A percentile compares a stretch with the other conserved stretches of the same genome.
Conservation (phyloP, 345 rosid genomes). For the Rubroshorea leprosula region DNA sequence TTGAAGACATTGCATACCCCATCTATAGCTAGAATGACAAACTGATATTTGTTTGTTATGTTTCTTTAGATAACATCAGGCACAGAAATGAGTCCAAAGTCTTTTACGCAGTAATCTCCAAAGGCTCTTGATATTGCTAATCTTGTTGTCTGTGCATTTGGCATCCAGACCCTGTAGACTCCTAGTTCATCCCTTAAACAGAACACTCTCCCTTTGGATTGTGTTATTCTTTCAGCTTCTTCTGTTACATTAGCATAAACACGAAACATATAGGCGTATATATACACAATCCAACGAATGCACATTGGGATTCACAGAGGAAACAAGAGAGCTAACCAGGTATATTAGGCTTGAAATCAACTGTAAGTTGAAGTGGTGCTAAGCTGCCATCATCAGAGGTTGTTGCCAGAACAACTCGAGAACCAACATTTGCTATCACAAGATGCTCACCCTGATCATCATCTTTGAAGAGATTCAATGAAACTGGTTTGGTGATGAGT, state of each 20-base stretch:
- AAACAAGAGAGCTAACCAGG: constrained; percentile 40
- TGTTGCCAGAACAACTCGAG: constrained; percentile 72
- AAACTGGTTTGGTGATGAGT: not conserved
- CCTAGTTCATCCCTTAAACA: constrained; percentile 77
- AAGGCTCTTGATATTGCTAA: constrained; percentile 78
- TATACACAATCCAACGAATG: not conserved
- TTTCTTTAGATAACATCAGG: constrained; percentile 60
- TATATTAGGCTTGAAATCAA: constrained; percentile 82
- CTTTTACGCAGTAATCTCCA: constrained; percentile 82
- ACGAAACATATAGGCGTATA: not conserved
- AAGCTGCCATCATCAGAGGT: constrained; percentile 43
- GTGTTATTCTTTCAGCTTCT: constrained; percentile 74
- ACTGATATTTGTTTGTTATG: constrained; percentile 55
- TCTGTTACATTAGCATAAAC: constrained; percentile 33
- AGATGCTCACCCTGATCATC: constrained; percentile 53
- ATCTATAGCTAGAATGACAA: constrained; percentile 74
- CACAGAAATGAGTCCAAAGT: constrained; percentile 71
- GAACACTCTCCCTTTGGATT: constrained; percentile 57
- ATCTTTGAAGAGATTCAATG: not conserved
- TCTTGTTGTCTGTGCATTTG: constrained; percentile 53
- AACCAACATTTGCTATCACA: constrained; percentile 68
- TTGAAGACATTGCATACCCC: constrained; percentile 36
- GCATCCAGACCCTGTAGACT: constrained; percentile 71
- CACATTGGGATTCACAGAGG: not conserved
- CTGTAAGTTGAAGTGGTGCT: constrained; percentile 68